phyloP scores from a whole-genome alignment of 306 rosid genomes.

The Ziziphus jujuba region DNA sequence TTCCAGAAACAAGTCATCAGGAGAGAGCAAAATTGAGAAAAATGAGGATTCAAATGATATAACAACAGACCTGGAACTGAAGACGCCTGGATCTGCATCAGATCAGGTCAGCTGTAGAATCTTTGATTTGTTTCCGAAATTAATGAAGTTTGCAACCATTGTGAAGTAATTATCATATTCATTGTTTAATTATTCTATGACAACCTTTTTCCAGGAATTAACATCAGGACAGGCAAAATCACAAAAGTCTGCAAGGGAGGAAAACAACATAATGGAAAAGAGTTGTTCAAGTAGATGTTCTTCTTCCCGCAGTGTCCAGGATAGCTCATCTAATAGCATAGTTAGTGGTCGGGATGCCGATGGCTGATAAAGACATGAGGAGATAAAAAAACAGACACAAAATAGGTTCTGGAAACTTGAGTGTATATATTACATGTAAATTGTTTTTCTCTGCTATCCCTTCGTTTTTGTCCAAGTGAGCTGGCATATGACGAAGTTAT shows the following conservation, averaged over 20 bases:
- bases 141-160: not conserved
- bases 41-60: conserved; percentile 56
- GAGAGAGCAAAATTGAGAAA: conserved; percentile 55
- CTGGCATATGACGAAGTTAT: not conserved
- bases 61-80: conserved; percentile 67
- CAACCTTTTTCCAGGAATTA: conserved; percentile 50
- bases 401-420: conserved; percentile 6
- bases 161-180: not conserved
- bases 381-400: conserved; percentile 3
- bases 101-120: conserved; percentile 57
- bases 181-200: not conserved
- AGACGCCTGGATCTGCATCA: conserved; percentile 70
- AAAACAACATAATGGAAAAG: conserved; percentile 41
- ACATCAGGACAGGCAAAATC: conserved; percentile 46
- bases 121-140: conserved; percentile 2
- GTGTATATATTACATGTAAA: not conserved
- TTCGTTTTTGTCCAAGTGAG: not conserved
- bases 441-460: not conserved
- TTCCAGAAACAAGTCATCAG: conserved; percentile 47
- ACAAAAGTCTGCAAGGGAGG: conserved; percentile 43
- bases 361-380: conserved; percentile 39
- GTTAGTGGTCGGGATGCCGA: conserved; percentile 43
- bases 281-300: conserved; percentile 72
- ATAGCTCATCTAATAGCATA: conserved; percentile 66
- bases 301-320: conserved; percentile 63